Base-by-base conservation (phyloP, 768 basidiomycete genomes). In the Kwoniella newhampshirensis region DNA sequence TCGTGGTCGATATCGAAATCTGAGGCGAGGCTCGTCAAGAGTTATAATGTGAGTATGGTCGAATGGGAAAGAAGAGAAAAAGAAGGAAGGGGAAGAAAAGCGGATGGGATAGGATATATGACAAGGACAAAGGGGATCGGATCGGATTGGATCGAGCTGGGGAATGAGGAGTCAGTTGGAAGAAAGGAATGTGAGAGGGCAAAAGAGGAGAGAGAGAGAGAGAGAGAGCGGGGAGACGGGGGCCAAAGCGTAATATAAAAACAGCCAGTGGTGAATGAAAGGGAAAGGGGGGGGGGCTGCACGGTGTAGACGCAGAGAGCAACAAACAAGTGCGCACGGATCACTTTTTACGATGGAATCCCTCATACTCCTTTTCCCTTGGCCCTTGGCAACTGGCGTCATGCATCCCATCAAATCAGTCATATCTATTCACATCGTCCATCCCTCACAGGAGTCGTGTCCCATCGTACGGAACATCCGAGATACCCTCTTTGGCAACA, bases 1-100 rank as follows among this genome's bases (percentile, higher is more conserved):
- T 12, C 28, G 32, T 30, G 27, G 53, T 54, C 27, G 53, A 39
- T 27, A 39, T 45, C 39, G 32, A 36, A 47, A 55, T 46, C 20
- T 5, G 20, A 32, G 13, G 49, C 47, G 44, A 40, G 54, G 54
- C 46, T 32, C 37, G 54, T 56, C 27, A 28, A 36, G 37, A 27
- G 43, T 54, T 41, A 21, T 3, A 30, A 35, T 28, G 18, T 39
- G 27, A 49, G 13, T 8, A 36, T 25, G 20, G 48, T 37, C 25
- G 32, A 35, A 37, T 21, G 32, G 18, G 28, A 30, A 39, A 25
- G 28, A 25, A 35, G 17, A 35, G 21, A 39, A 49, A 21, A 28
- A 28, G 21, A 37, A 17, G 37, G 26, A 30, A 28, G 18, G 28
- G 37, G 21, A 45, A 20, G 28, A 25, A 23, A n/a, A n/a, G 18